Evolutionary conservation across 2,329 filamentous ascomycete genomes (phyloP), one percentile per base, ranked within the genome.

Genomic region (Didymella exigua): DNA sequence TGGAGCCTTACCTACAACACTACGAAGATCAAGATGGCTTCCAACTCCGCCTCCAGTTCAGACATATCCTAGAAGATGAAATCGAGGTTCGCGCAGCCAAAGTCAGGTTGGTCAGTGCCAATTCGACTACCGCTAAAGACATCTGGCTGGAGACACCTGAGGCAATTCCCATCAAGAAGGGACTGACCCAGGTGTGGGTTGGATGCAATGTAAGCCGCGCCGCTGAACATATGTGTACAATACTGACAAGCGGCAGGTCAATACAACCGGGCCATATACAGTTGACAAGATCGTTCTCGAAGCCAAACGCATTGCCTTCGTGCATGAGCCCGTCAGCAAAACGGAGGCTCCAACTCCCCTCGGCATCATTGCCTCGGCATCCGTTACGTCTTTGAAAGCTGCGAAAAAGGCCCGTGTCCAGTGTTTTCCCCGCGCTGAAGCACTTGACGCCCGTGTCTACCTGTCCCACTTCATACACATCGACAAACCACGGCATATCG

Each of bases 401-500:
- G 68, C 72, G 4, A 78, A 75, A 61, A 76, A 75, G 14, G 81
- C 88, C 0, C 83, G 84, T 6, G 80, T 96, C 0, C 82, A 86
- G n/a, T 81, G 93, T 24, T 96, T 90, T 70, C 89, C 92, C 27
- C 84, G 86, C 14, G 75, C 82, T 1, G 81, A 86, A 40, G 84
- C 89, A 0, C 84, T 97, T 4, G 84, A 91, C 56, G 84, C 89
- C 2, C 83, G 82, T 43, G 77, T 96, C 7, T 81, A 79, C 36
- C 81, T 89, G 0, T 86, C 89, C 0, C 88, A 84, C 58, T 79
- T 87, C 38, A 88, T 96, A 21, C 87, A 93, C 58, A 84, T 99
- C 5, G 90, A 96, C 70, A 87, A 87, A 62, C 87, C 88, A 65
- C 90, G 90, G 53, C 87, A 85, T 0, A 79, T 98, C 0, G 90